phyloP scores from a whole-genome alignment of 768 basidiomycete genomes.

The Antrodiella citrinella region DNA sequence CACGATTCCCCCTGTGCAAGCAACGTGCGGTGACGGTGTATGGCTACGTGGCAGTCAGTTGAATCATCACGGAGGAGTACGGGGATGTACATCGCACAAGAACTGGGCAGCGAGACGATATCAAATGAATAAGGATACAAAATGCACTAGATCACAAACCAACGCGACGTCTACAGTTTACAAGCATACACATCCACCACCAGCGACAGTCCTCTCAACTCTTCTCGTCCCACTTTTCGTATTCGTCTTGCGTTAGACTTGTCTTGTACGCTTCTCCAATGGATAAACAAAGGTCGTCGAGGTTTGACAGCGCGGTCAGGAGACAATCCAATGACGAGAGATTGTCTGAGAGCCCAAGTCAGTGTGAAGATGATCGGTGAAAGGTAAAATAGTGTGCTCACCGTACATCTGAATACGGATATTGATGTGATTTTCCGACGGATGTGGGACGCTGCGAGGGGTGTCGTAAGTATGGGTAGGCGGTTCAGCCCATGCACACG shows the following conservation, averaged over 20 bases:
- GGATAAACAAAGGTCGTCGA: slow-evolving; percentile 68
- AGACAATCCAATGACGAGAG: slow-evolving; percentile 82
- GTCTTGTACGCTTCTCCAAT: slow-evolving; percentile 61
- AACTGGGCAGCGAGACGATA: too few species aligned
- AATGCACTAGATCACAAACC: background rate
- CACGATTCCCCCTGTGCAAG: too few species aligned
- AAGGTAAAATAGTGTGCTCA: slow-evolving; percentile 39
- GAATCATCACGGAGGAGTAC: too few species aligned
- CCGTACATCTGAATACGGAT: slow-evolving; percentile 99
- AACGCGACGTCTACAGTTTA: too few species aligned
- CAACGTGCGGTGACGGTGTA: too few species aligned
- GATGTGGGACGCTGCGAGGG: slow-evolving; percentile 72
- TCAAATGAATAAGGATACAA: background rate
- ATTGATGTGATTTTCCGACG: slow-evolving; percentile 94
- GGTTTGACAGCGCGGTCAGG: slow-evolving; percentile 63
- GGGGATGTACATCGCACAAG: too few species aligned
- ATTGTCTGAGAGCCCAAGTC: slow-evolving; percentile 43
- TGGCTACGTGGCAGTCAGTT: too few species aligned
- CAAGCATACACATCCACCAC: background rate
- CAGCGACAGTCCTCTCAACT: slow-evolving; percentile 27
- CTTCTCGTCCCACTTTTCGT: slow-evolving; percentile 65
- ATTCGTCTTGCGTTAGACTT: slow-evolving; percentile 46
- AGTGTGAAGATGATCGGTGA: slow-evolving; percentile 1
- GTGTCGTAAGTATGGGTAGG: background rate
- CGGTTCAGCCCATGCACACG: too few species aligned